These are phyloP conservation scores for Graphium sp. DNA, from an alignment of 2,329 filamentous ascomycete species.

Conservation along the genomic window DNA sequence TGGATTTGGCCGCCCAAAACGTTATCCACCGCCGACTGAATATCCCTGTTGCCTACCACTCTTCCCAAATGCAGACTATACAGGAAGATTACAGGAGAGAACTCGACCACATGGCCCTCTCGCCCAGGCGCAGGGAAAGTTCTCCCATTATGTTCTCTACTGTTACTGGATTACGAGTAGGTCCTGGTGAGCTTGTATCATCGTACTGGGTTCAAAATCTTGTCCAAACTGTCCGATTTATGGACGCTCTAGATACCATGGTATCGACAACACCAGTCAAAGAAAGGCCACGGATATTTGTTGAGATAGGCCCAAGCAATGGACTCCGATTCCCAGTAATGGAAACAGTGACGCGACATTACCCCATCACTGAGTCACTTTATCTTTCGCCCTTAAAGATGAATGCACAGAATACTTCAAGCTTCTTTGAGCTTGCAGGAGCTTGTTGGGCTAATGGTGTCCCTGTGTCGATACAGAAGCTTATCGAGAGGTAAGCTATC, in stretches of 20 bases:
- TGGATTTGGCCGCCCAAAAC: conserved; percentile 12
- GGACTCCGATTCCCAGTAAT: no score
- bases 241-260: conserved; percentile 19
- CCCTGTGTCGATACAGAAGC: no score
- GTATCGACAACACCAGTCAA: no score
- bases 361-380: no score
- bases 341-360: no score
- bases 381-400: no score
- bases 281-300: no score
- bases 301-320: no score
- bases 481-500: no score
- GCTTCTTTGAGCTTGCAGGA: no score
- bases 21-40: conserved; percentile 18
- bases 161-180: conserved; percentile 5
- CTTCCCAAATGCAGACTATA: conserved; percentile 22
- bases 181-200: conserved; percentile 11
- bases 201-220: conserved; percentile 30
- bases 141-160: conserved; percentile 14
- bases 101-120: conserved; percentile 10
- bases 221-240: conserved; percentile 24
- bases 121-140: background rate
- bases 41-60: conserved; percentile 25
- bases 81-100: conserved; percentile 16
- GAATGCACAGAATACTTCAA: no score
- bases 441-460: no score